Evolutionary conservation across 305 asterid genomes (phyloP), one percentile per base, ranked within the genome.

Genomic region (Fraxinus angustifolia): DNA sequence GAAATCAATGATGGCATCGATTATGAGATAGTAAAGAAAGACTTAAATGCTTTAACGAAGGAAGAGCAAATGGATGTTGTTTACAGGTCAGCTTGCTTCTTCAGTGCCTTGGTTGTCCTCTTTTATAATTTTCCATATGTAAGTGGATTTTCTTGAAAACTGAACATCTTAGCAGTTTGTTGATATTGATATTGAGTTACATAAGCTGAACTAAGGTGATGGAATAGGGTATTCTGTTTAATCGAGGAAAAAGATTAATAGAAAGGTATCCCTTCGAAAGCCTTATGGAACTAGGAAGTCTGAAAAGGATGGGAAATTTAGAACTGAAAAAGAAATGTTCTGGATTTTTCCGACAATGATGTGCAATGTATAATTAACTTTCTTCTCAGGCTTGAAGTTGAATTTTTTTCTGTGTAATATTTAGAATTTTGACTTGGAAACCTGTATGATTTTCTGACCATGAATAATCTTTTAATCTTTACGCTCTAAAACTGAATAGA

Each of bases 61-160:
- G 98, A 95, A 88, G 99, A 95, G 87, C 98, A 92, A 78, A 93
- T 94, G 97, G 96, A 91, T 90, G 90, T 89, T 31, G 92, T 95
- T 77, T 86, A 86, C 83, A 92, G 97, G 99, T 93, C 81, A 85
- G 91, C 71, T 76, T 81, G 80, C 76, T 10, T 53, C 80, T 78
- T 36, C 79, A 21, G 73, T 82, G 53, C 28, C 75, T 70, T 77
- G 33, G 76, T 45, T 60, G 3, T 78, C 75, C 68, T 73, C 77
- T 60, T 60, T 30, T 45, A 78, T 78, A 60, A 10, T 78, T 87
- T 26, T 80, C 67, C 83, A 34, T 21, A 36, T 35, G 53, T 75
- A 33, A 82, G 19, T 68, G 14, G 74, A 68, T 31, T 68, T 68
- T 58, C 73, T 35, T 75, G 26, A 35, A 75, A 73, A 40, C 30